These are phyloP conservation scores for Senna siamea DNA, from an alignment of 306 rosid species.

Conservation along the genomic window DNA sequence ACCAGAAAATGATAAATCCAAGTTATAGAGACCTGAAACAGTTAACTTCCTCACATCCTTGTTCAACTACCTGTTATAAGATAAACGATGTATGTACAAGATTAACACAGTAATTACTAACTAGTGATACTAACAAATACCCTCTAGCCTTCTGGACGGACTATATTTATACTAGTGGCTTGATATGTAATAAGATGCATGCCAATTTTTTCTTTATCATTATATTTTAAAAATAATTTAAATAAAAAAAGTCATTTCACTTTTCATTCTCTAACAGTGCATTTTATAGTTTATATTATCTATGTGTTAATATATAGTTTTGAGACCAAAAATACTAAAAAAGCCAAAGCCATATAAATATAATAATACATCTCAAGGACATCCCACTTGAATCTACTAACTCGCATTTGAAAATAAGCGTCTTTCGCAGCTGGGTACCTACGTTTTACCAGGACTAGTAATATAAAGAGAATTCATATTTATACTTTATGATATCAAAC, in stretches of 20 bases:
- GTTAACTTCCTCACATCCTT: background rate
- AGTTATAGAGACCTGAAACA: background rate
- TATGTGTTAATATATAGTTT: too few species aligned
- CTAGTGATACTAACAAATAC: background rate
- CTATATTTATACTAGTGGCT: background rate
- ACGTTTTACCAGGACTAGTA: background rate
- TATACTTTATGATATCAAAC: background rate
- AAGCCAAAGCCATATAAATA: too few species aligned
- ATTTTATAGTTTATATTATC: too few species aligned
- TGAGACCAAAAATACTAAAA: too few species aligned
- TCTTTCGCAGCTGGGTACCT: background rate
- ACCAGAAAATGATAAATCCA: background rate
- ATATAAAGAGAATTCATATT: background rate
- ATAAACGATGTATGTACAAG: constrained; percentile 20
- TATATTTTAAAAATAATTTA: too few species aligned
- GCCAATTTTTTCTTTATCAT: too few species aligned
- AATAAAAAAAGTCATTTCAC: too few species aligned
- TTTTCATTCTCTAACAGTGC: too few species aligned
- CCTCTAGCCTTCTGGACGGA: background rate
- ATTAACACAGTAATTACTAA: constrained; percentile 8
- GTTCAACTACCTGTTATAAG: background rate
- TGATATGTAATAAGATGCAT: too few species aligned
- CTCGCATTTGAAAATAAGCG: constrained; percentile 15
- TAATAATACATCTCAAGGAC: background rate
- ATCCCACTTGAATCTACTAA: constrained; percentile 10